Conservation (phyloP, 2,329 filamentous ascomycete genomes). For the Claviceps citrina region DNA sequence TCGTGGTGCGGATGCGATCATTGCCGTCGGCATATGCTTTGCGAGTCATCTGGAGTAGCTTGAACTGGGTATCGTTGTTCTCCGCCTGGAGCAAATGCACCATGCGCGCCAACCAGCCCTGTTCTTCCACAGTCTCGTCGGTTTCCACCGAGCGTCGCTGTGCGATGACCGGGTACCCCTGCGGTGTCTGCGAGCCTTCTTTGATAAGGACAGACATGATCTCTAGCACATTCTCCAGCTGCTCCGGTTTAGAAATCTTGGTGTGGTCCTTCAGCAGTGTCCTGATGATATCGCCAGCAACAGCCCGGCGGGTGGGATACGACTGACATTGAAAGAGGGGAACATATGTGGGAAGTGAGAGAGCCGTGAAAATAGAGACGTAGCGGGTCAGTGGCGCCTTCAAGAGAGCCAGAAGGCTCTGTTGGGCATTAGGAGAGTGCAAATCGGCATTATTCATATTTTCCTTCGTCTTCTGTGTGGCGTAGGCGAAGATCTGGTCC, state of each 20-base stretch:
- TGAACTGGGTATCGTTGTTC: constrained; percentile 87
- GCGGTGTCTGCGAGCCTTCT: constrained; percentile 73
- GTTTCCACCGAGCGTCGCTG: constrained; percentile 69
- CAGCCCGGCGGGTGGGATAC: constrained; percentile 77
- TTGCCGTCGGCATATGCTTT: constrained; percentile 85
- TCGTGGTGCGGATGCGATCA: constrained; percentile 90
- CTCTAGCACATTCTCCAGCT: constrained; percentile 78
- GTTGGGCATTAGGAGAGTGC: constrained; percentile 74
- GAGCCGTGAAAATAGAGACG: constrained; percentile 85
- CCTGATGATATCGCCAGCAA: constrained; percentile 76
- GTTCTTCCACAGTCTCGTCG: constrained; percentile 94
- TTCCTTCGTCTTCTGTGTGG: constrained; percentile 70
- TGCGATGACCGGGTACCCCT: constrained; percentile 67
- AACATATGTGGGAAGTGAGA: constrained; percentile 83
- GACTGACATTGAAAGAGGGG: constrained; percentile 82
- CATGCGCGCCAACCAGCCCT: constrained; percentile 88
- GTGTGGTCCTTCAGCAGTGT: constrained; percentile 73
- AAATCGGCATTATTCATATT: constrained; percentile 91
- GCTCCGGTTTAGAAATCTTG: constrained; percentile 57
- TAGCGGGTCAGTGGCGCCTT: constrained; percentile 82
- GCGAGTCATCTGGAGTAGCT: constrained; percentile 72
- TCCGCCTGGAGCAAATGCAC: constrained; percentile 72
- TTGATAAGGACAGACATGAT: constrained; percentile 84
- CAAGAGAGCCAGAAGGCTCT: constrained; percentile 78
- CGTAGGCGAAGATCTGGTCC: constrained; percentile 83